Base-by-base conservation (phyloP, 495 filamentous ascomycete species). In the Aspergillus avenaceus region DNA sequence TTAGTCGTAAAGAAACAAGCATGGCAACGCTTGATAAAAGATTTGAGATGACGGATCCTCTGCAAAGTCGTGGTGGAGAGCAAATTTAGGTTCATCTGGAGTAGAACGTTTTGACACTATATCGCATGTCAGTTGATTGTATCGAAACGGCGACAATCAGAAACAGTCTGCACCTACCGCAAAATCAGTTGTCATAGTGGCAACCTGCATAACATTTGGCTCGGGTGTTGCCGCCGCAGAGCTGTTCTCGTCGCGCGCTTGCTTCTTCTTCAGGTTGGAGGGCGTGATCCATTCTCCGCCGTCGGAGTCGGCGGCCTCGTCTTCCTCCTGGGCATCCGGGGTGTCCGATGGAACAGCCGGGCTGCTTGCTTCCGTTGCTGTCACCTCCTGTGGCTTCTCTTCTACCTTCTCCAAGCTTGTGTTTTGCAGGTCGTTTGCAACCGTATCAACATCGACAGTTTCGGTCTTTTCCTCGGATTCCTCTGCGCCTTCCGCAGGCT, bases 241-340 rank as follows among this genome's bases (percentile, higher is more conserved):
- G 16, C 67, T 62, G 36, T 75, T 74, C 46, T 79, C 75, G 56
- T 88, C 84, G 59, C 81, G 76, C 48, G 78, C 79, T 74, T 90
- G 85, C 61, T 87, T 84, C 62, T 87, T 87, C 62, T 90, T 87
- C 61, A 97, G 78, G 69, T 97, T 97, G 36, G 84, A 82, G 2
- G 95, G 90, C 1, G 95, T 97, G 53, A 99, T 97, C 95, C 93
- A 98, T 60, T 86, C 90, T 32, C 84, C 88, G 8, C 74, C 80
- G 47, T 90, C 87, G 3, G 79, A 80, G 16, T 77, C 70, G 8
- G 77, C 80, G 5, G 74, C 71, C 9, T 65, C 55, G 44, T 60
- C 51, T 8, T 59, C 54, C 28, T 58, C 31, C 22, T 60, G 42
- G 25, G 52, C 7, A 14, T 62, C 66, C 44, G 63, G 52, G 7